Evolutionary conservation across 2,329 filamentous ascomycete genomes (phyloP).

Genomic region (Colletotrichum brevisporum): DNA sequence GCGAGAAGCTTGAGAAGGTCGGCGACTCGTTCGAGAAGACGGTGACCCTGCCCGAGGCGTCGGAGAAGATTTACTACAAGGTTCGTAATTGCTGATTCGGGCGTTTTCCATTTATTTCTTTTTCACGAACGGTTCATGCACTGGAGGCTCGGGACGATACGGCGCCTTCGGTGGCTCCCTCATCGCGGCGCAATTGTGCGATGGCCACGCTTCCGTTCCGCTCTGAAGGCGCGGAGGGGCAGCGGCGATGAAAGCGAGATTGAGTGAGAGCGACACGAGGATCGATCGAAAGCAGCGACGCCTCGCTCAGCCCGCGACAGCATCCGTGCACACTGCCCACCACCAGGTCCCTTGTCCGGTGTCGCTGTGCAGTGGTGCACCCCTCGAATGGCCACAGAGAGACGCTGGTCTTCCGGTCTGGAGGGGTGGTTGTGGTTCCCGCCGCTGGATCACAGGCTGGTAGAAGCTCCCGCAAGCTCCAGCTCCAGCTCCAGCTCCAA

Average conservation of each 20-base stretch:
- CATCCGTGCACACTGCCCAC: conserved; percentile 31
- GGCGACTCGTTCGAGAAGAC: conserved; percentile 83
- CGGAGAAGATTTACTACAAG: conserved; percentile 93
- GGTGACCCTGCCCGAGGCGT: conserved; percentile 76
- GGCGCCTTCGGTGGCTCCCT: conserved; percentile 16
- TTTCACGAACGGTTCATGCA: conserved; percentile 24
- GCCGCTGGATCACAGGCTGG: conserved; percentile 23
- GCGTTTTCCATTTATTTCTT: conserved; percentile 29
- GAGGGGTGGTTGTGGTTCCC: conserved; percentile 2
- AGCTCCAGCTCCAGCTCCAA: conserved; percentile 22
- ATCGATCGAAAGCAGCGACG: conserved; percentile 36
- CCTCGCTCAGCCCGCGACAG: conserved; percentile 36
- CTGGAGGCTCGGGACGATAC: conserved; percentile 24
- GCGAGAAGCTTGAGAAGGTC: conserved; percentile 83
- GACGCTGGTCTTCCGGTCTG: neutral
- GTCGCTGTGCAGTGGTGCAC: conserved; percentile 11
- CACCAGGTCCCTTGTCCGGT: conserved; percentile 24
- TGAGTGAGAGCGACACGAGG: conserved; percentile 16
- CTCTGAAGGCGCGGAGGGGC: conserved; percentile 26
- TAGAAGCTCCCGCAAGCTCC: conserved; percentile 22
- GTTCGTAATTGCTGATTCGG: conserved; percentile 63
- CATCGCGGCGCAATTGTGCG: conserved; percentile 18
- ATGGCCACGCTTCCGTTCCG: neutral
- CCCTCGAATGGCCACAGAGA: conserved; percentile 11
- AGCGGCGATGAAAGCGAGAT: conserved; percentile 17